Base-by-base conservation (phyloP, 176 grass and related monocot species). In the Eleusine coracana region DNA sequence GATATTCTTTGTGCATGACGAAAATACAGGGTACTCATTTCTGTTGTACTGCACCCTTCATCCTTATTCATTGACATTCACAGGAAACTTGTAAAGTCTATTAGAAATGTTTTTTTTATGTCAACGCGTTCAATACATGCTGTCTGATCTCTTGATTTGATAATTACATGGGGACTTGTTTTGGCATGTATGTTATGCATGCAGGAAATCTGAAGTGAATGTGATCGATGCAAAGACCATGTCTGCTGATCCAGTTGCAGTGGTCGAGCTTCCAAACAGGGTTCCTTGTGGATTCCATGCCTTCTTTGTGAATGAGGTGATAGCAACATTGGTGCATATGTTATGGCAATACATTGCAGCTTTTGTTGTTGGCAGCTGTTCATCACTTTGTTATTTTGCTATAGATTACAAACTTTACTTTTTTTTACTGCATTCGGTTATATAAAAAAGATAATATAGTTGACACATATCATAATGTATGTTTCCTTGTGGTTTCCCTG, bases 161-260 rank as follows among this genome's bases (percentile, higher is more conserved):
- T 2, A 40, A 10, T 27, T 16, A 18, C 17, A 58, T 27, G 44
- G 41, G 6, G 7, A n/a, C 12, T 59, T 42, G 14, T 29, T 51
- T 65, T 7, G 23, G 50, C 28, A 7, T 20, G 67, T 86, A 23
- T 83, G 58, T 66, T 16, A 14, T 92, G 64, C 50, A 20, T 69
- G 80, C 68, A 98, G 96, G 83, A 93, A 89, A 81, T 98, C 96
- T 68, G 91, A 90, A 76, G 92, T 90, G 5, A 88, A 93, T 80
- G 91, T 99, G 64, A 96, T 99, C 49, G 90, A 99, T 66, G 96
- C 93, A 3, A 99, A 96, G 86, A 93, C 96, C 0, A 95, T 99
- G 96, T 93, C 89, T 6, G 64, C 83, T 46, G 96, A 95, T 73
- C 91, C 89, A 17, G 93, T 96, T 42, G 96, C 92, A 25, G 87